Conservation (phyloP, 148 eudicot species). For the Nepenthes mirabilis region DNA sequence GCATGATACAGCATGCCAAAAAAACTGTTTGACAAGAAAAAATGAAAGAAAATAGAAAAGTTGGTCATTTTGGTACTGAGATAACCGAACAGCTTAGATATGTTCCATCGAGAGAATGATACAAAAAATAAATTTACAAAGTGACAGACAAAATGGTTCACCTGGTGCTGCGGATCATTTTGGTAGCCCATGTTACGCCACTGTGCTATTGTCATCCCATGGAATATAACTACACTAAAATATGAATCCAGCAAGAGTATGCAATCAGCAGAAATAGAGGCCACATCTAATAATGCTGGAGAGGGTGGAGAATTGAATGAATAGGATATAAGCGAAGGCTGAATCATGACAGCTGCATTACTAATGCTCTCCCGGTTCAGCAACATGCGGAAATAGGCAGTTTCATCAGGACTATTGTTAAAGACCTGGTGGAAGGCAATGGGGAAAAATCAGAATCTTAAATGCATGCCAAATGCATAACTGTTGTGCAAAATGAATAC, state of each 20-base stretch:
- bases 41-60: too few species aligned
- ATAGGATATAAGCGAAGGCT: slow-evolving; percentile 86
- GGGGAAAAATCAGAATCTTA: neutral
- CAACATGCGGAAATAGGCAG: slow-evolving; percentile 90
- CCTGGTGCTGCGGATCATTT: slow-evolving; percentile 78
- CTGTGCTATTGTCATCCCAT: slow-evolving; percentile 89
- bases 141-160: slow-evolving; percentile 3
- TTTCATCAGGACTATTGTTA: slow-evolving; percentile 97
- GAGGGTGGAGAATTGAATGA: slow-evolving; percentile 74
- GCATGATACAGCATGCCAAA: too few species aligned
- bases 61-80: too few species aligned
- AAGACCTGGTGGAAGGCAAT: slow-evolving; percentile 37
- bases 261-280: slow-evolving; percentile 79
- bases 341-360: slow-evolving; percentile 90
- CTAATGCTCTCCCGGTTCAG: slow-evolving; percentile 74
- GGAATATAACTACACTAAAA: slow-evolving; percentile 89
- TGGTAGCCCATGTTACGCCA: slow-evolving; percentile 98
- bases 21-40: too few species aligned
- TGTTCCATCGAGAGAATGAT: too few species aligned
- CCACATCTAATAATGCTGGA: slow-evolving; percentile 81
- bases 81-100: too few species aligned
- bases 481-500: neutral
- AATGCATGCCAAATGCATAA: neutral
- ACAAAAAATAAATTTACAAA: too few species aligned
- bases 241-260: slow-evolving; percentile 82